Evolutionary conservation across 225 moss, liverwort and hornwort species (phyloP), one percentile per base, ranked within the genome.

Genomic region (Pseudoscleropodium purum): DNA sequence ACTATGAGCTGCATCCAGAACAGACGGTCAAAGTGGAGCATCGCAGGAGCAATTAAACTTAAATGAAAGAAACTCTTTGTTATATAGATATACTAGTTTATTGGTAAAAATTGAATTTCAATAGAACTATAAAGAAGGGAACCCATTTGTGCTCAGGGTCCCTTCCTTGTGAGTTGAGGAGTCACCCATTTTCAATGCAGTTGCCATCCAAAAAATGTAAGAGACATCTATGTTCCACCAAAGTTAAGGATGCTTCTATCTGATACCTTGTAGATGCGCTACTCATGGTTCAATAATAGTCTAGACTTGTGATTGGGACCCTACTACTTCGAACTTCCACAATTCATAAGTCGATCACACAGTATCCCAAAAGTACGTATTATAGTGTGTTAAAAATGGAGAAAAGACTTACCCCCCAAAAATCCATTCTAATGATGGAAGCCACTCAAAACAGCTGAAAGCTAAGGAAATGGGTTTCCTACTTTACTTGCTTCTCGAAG

Each of bases 1-100:
- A 94, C 92, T 24, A 95, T 97, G 27, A 99, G 94, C 98, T 98
- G 97, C 90, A 88, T 73, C 79, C 94, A 84, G 72, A 76, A 80
- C 34, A 84, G 27, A 39, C 33, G 13, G 80, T 86, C 86, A 88
- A 88, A 88, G 56, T 57, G 24, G 65, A 85, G 75, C 60, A 75
- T 85, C 51, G 62, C 70, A 59, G 74, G 43, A 65, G 83, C 47
- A 76, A 87, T 41, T 63, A 65, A 41, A 87, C 49, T 69, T 43
- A 15, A 87, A 56, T 43, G 84, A 16, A 52, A 73, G 23, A 74
- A 75, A n/a, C 45, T 30, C 62, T 63, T 59, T 26, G 13, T 26
- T 57, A 23, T 81, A 75, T 33, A 51, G n/a, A 83, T 30, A 18
- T 54, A 63, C 82, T 74, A 14, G 56, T 18, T 79, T 41, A 26